Conservation (phyloP, 1,139 yeast species). For the Nadsonia starkeyi-henricii region DNA sequence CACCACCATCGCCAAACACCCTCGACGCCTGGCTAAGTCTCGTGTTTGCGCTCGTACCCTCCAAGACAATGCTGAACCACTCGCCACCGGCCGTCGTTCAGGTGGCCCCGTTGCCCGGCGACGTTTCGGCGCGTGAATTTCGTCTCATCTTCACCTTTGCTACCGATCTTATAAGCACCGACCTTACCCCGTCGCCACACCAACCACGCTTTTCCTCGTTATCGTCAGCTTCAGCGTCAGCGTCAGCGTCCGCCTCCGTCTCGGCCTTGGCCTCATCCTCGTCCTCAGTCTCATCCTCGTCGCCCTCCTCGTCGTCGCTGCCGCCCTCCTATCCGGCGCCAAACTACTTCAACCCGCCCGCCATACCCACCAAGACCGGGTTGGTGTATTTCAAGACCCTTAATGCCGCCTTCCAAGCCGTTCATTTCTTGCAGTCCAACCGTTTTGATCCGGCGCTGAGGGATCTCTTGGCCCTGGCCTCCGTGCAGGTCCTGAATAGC, state of each 20-base stretch:
- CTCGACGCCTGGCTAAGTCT: neutral
- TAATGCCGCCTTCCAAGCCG: neutral
- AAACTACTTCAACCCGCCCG: too few relatives aligned
- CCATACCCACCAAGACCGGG: neutral
- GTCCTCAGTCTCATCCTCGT: too few relatives aligned
- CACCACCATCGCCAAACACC: constrained; percentile 4
- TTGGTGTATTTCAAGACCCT: neutral
- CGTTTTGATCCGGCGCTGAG: neutral
- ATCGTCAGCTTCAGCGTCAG: too few relatives aligned
- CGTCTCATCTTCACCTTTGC: constrained; percentile 68
- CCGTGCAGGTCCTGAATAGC: neutral
- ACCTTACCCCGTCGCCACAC: too few relatives aligned
- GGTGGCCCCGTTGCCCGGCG: constrained; percentile 54
- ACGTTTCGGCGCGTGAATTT: constrained; percentile 63
- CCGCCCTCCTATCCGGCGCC: too few relatives aligned
- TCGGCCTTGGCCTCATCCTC: too few relatives aligned
- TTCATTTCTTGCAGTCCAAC: neutral
- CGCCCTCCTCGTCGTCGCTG: too few relatives aligned
- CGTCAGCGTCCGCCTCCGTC: too few relatives aligned
- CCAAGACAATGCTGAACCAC: too few relatives aligned
- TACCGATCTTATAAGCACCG: constrained; percentile 34
- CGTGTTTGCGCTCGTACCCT: neutral
- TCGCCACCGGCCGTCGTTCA: constrained; percentile 17
- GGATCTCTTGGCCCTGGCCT: neutral
- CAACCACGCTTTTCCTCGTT: too few relatives aligned